Percentiles rank a stretch among this genome's conserved stretches.
Conservation (phyloP, 768 basidiomycete genomes). For the Suillus subluteus region DNA sequence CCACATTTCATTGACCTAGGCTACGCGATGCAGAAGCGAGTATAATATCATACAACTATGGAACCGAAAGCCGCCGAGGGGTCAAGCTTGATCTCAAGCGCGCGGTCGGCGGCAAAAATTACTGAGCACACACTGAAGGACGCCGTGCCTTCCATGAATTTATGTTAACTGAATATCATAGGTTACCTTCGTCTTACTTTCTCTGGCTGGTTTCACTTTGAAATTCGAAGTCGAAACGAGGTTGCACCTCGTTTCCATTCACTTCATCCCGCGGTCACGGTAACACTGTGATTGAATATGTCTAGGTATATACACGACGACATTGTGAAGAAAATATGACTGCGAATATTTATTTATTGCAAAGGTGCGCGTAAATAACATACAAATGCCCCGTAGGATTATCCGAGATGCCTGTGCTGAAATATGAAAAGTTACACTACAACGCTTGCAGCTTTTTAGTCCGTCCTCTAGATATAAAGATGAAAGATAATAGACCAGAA, state of each 20-base stretch:
- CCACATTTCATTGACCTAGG: background rate
- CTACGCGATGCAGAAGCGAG: background rate
- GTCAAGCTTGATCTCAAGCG: background rate
- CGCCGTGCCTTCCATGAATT: background rate
- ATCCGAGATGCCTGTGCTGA: slow-evolving; percentile 15
- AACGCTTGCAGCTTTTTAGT: slow-evolving; percentile 8
- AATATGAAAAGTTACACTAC: slow-evolving; percentile 17
- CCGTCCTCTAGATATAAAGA: slow-evolving; percentile 14
- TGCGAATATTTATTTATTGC: slow-evolving; percentile 2
- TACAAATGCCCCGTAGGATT: slow-evolving; percentile 24
- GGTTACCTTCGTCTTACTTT: background rate
- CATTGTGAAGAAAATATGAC: background rate
- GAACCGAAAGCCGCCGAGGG: background rate
- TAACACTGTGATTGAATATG: background rate
- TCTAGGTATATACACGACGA: background rate
- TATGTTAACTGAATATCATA: background rate
- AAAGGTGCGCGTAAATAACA: slow-evolving; percentile 4
- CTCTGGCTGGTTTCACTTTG: background rate
- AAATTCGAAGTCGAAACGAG: background rate
- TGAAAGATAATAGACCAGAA: slow-evolving; percentile 1
- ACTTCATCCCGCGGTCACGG: background rate
- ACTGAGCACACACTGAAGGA: background rate
- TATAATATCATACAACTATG: background rate
- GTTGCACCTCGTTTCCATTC: background rate
- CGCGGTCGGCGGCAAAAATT: background rate